These are phyloP conservation scores for Ceratocystis lukuohia DNA, from an alignment of 2,329 filamentous ascomycete species.

Conservation along the genomic window DNA sequence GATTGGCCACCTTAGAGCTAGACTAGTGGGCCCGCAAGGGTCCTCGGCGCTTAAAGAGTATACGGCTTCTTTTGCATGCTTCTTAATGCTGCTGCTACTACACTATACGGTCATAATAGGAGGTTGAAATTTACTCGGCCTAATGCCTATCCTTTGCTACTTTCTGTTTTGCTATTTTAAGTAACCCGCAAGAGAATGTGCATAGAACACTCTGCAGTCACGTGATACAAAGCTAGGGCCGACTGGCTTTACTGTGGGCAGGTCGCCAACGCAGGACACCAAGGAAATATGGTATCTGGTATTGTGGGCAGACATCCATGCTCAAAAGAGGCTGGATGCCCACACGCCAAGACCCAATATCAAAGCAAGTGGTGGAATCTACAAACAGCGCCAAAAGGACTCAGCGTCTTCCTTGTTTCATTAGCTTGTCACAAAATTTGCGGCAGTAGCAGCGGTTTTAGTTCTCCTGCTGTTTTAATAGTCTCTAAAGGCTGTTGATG, in stretches of 20 bases:
- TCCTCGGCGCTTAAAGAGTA: slow-evolving; percentile 6
- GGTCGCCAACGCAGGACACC: not conserved
- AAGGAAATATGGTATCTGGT: not conserved
- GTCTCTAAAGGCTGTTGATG: no score
- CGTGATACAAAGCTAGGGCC: not conserved
- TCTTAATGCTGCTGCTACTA: not conserved
- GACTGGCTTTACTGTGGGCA: not conserved
- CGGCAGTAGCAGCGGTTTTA: no score
- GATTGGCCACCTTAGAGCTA: not conserved
- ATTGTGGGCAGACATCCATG: not conserved
- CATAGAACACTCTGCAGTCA: not conserved
- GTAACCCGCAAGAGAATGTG: no score
- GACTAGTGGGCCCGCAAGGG: not conserved
- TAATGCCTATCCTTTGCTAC: no score
- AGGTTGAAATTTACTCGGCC: no score
- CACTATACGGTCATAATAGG: not conserved
- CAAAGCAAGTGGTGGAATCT: not conserved
- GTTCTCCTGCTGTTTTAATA: no score
- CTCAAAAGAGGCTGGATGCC: not conserved
- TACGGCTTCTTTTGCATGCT: not conserved
- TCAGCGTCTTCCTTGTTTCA: not conserved
- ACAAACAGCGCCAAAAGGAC: not conserved
- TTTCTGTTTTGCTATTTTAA: no score
- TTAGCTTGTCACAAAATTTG: not conserved
- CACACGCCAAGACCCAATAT: not conserved